These are phyloP conservation scores for Physaria fendleri DNA, from an alignment of 345 rosid species.

Conservation along the genomic window DNA sequence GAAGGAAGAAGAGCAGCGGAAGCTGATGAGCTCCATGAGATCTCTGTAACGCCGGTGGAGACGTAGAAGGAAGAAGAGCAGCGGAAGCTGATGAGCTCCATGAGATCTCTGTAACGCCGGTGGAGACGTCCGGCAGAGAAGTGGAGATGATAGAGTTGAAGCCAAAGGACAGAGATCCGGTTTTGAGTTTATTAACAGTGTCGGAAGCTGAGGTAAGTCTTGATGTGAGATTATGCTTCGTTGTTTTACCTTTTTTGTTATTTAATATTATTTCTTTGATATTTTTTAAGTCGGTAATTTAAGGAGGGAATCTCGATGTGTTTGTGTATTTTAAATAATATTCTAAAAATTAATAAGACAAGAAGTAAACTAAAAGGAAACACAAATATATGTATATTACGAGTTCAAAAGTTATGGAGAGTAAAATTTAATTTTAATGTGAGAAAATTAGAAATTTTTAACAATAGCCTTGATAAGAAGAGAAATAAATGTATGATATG, in stretches of 20 bases:
- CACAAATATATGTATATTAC: neutral
- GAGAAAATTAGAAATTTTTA: neutral
- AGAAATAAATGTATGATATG: neutral
- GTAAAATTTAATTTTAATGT: neutral
- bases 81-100: slow-evolving; percentile 16
- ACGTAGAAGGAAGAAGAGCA: neutral
- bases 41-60: slow-evolving; percentile 14
- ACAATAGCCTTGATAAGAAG: neutral
- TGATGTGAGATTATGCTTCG: slow-evolving; percentile 13
- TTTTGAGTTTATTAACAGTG: slow-evolving; percentile 7
- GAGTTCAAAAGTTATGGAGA: neutral
- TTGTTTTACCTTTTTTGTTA: neutral
- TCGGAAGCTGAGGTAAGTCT: neutral
- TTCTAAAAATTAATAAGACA: neutral
- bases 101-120: slow-evolving; percentile 13
- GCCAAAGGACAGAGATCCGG: too few relatives aligned
- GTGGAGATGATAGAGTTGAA: slow-evolving; percentile 8
- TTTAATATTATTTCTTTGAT: slow-evolving; percentile 7
- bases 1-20: slow-evolving; percentile 1
- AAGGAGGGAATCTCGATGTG: slow-evolving; percentile 24
- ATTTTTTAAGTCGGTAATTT: slow-evolving; percentile 14
- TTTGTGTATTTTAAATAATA: neutral
- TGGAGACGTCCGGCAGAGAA: neutral
- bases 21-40: slow-evolving; percentile 16
- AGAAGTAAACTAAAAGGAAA: neutral